Evolutionary conservation across 208 protist genomes (phyloP).

Genomic region (Trypanosoma theileri): DNA sequence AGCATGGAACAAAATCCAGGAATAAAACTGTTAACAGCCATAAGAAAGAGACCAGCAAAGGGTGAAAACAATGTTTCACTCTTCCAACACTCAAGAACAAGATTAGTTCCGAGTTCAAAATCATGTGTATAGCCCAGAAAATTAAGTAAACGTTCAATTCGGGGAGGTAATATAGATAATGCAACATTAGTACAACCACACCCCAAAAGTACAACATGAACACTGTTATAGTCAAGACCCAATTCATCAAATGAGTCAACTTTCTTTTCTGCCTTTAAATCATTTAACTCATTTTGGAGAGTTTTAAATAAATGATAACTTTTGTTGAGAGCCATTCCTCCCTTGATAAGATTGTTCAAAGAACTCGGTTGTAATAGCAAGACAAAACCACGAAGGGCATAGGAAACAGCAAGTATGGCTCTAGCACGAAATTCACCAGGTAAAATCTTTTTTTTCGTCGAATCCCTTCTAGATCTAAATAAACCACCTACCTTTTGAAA

Average conservation of each 20-base stretch:
- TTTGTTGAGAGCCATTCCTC: constrained; percentile 50
- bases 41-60: constrained; percentile 49
- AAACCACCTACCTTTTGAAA: constrained; percentile 29
- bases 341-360: constrained; percentile 40
- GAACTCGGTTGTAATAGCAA: constrained; percentile 43
- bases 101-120: constrained; percentile 38
- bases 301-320: constrained; percentile 36
- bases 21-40: constrained; percentile 44
- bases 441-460: constrained; percentile 28
- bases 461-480: constrained; percentile 35
- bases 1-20: constrained; percentile 40
- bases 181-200: constrained; percentile 47
- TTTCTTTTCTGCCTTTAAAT: constrained; percentile 32
- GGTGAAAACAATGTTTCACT: constrained; percentile 61
- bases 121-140: constrained; percentile 54
- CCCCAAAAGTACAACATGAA: constrained; percentile 52
- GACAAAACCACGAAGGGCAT: constrained; percentile 48
- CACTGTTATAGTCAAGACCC: constrained; percentile 55
- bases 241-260: constrained; percentile 30
- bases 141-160: constrained; percentile 36
- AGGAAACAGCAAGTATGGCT: constrained; percentile 43
- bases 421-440: constrained; percentile 57
- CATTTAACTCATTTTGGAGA: constrained; percentile 37
- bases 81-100: constrained; percentile 43
- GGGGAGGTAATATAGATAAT: constrained; percentile 46